Evolutionary conservation across 2,329 filamentous ascomycete genomes (phyloP), one percentile per base, ranked within the genome.

Genomic region (Pseudocercospora fuligena): DNA sequence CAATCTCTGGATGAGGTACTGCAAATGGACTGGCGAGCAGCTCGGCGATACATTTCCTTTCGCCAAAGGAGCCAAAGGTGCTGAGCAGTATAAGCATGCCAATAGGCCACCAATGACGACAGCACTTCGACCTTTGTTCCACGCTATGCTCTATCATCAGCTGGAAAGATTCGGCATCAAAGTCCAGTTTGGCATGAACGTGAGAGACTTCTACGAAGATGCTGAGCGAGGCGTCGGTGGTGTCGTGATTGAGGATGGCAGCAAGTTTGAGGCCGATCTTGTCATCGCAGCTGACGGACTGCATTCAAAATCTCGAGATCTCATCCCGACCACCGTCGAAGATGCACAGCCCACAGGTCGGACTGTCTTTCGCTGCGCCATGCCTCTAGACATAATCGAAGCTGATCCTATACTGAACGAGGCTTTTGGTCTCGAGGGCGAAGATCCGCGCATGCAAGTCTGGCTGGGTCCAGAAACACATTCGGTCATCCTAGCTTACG

Each of bases 121-220:
- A 1, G 69, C 67, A n/a, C 59, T 69, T 9, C 60, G 70, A 6
- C 68, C 66, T 8, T 49, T 66, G 7, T 72, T 70, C 25, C 69
- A 72, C 59, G 65, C 56, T 21, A 70, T 72, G 68, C 64, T 73
- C 3, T 69, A 70, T 40, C 60, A 69, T 49, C 68, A 73, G 36
- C 63, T 71, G 16, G 61, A 70, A 33, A 61, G 71, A 8, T 73
- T 69, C 31, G 69, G 67, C 6, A 71, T 71, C n/a, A 9, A 66
- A 40, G 57, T 72, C 25, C 43, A 51, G 11, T 71, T 66, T 43
- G 64, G 53, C 25, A 59, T 67, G 64, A 57, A 63, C 9, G 79
- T 83, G 9, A 74, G 81, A 14, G 80, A 82, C 56, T 83, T 83
- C 72, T 81, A 78, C 59, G 82, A 84, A 69, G 80, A 82, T 62